Evolutionary conservation across 2,329 filamentous ascomycete species (phyloP).

Genomic region (Aspergillus sergii): DNA sequence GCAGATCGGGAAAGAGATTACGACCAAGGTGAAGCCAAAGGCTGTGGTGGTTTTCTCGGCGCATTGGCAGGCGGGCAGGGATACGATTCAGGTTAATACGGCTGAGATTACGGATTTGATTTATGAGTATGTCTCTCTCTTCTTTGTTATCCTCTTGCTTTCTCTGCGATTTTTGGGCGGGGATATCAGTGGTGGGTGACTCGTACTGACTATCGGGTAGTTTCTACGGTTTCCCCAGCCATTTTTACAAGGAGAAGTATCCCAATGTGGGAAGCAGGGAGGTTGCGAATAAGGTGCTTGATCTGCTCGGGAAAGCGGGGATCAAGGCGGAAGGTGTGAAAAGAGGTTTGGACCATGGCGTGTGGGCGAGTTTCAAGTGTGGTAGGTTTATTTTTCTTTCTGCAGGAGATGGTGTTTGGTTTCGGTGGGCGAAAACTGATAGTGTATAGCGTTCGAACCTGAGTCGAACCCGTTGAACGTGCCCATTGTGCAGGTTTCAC

Average conservation of each 20-base stretch:
- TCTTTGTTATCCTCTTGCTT: neutral
- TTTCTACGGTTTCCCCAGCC: slow-evolving; percentile 71
- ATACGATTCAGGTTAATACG: slow-evolving; percentile 66
- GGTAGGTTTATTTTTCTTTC: slow-evolving; percentile 43
- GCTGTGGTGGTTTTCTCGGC: slow-evolving; percentile 77
- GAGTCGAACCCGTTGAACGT: slow-evolving; percentile 63
- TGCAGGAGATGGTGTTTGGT: neutral
- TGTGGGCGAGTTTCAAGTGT: slow-evolving; percentile 69
- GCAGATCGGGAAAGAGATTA: slow-evolving; percentile 70
- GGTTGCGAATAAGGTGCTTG: slow-evolving; percentile 62
- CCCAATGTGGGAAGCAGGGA: slow-evolving; percentile 64
- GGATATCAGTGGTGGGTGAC: neutral
- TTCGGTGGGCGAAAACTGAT: neutral
- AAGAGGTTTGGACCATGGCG: slow-evolving; percentile 73
- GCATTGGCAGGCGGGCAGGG: slow-evolving; percentile 67
- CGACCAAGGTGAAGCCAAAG: slow-evolving; percentile 67
- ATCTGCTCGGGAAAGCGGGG: slow-evolving; percentile 56
- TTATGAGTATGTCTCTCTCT: slow-evolving; percentile 59
- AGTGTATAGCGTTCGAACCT: slow-evolving; percentile 59
- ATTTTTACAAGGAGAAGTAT: slow-evolving; percentile 70
- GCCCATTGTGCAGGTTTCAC: slow-evolving; percentile 72
- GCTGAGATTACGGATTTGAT: slow-evolving; percentile 67
- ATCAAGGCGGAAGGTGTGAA: slow-evolving; percentile 63
- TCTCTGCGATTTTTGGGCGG: neutral
- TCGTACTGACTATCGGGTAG: slow-evolving; percentile 32